Base-by-base conservation (phyloP, 768 basidiomycete species). In the Suillus bovinus region DNA sequence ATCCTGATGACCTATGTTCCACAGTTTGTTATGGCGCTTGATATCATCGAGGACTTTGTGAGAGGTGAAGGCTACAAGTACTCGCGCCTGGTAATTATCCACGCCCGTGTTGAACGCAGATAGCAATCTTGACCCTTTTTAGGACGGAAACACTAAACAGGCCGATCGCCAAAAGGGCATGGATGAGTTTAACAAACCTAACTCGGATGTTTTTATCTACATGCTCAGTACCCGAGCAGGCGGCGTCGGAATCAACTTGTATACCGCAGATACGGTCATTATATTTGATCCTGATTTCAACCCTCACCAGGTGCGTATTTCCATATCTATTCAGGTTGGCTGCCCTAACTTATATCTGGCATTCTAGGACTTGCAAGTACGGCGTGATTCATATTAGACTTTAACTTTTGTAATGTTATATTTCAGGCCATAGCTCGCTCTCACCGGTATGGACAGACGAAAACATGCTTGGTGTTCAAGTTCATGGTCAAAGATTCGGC, bases 251-350 rank as follows among this genome's bases (percentile, higher is more conserved):
- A 91, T 99, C 73, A 99, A 98, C 72, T 84, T 94, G 34, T 84
- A 90, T 79, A 91, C 88, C 9, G 96, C 96, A 22, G 96, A 98
- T 72, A 96, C 95, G 0, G 94, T 96, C 33, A 90, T 94, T 49
- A 88, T 94, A 60, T 93, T 89, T 68, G 96, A 99, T 71, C 94
- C 95, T 0, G 97, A 99, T 78, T 99, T 95, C 75, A 99, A 99
- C 70, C 96, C 96, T n/a, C 94, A 97, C 76, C 91, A 91, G 82
- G 90, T 89, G 53, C 31, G 82, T 73, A 17, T 42, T 54, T n/a
- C 5, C 11, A 42, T 34, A 56, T 41, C 34, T 44, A 31, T 44
- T 57, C 41, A 58, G 50, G 11, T 53, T 31, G 10, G 17, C 5
- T 8, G 42, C 64, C 66, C 44, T 63, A 11, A n/a, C 63, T 69